A percentile compares a stretch with the other conserved stretches of the same genome.
Conservation (phyloP, 352 stramenopile genomes). For the Phytophthora quininea region DNA sequence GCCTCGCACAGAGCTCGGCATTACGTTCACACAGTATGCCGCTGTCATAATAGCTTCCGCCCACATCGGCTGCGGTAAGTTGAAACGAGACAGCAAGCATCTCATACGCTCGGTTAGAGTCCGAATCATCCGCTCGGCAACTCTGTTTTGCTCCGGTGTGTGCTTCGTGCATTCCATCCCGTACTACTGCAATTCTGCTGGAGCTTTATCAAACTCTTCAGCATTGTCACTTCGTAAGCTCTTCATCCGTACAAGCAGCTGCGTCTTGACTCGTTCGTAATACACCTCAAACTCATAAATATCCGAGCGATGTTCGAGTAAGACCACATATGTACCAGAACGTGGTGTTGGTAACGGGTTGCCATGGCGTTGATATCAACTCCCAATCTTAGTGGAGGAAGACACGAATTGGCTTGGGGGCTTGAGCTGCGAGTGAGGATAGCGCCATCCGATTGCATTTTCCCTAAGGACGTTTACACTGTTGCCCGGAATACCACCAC, state of each 20-base stretch:
- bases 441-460: no score
- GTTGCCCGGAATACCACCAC: no score
- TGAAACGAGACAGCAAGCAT: constrained; percentile 22
- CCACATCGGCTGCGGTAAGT: constrained; percentile 20
- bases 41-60: constrained; percentile 21
- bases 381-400: no score
- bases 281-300: constrained; percentile 26
- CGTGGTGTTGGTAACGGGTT: neutral
- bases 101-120: constrained; percentile 23
- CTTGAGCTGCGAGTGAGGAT: no score
- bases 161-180: constrained; percentile 34
- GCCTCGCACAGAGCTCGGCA: constrained; percentile 4
- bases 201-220: constrained; percentile 16
- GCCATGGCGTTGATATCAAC: no score
- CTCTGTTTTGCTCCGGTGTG: constrained; percentile 24
- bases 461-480: no score
- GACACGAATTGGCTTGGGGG: no score
- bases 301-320: constrained; percentile 19
- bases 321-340: constrained; percentile 12
- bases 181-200: constrained; percentile 4
- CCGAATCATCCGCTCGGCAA: constrained; percentile 20
- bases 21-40: constrained; percentile 21
- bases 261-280: constrained; percentile 12
- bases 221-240: constrained; percentile 20
- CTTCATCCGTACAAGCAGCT: constrained; percentile 24